Percentiles rank a stretch among this genome's conserved stretches.
Conservation (phyloP, 768 basidiomycete species). For the Mycena floridula region DNA sequence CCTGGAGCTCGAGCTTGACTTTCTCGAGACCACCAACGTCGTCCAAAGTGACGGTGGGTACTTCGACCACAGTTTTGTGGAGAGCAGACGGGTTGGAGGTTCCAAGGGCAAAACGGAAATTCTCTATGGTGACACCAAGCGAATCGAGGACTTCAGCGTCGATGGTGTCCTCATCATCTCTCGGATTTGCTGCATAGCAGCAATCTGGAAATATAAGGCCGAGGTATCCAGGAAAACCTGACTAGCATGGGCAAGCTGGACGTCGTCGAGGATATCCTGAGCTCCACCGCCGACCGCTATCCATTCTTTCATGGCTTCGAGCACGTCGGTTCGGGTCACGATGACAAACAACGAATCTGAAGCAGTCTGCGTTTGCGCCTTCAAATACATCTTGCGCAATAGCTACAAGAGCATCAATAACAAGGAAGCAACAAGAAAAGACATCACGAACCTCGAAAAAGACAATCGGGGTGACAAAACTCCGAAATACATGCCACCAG, state of each 20-base stretch:
- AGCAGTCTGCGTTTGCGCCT: constrained; percentile 39
- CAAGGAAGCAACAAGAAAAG: neutral
- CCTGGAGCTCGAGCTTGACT: constrained; percentile 98
- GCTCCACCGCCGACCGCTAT: constrained; percentile 66
- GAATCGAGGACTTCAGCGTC: constrained; percentile 99
- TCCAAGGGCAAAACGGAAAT: constrained; percentile 99
- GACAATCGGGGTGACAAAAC: constrained; percentile 73
- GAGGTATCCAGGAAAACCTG: constrained; percentile 52
- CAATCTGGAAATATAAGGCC: constrained; percentile 54
- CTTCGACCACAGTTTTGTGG: constrained; percentile 98
- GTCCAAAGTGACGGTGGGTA: constrained; percentile 98
- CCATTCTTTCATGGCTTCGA: constrained; percentile 69
- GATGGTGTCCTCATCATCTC: constrained; percentile 99
- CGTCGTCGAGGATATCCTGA: constrained; percentile 73
- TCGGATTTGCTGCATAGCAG: constrained; percentile 99
- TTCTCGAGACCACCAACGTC: constrained; percentile 99
- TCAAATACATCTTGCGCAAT: constrained; percentile 67
- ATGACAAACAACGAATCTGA: constrained; percentile 45
- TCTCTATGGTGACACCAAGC: constrained; percentile 99
- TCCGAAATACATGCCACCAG: constrained; percentile 83
- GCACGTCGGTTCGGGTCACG: constrained; percentile 50
- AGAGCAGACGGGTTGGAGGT: constrained; percentile 97
- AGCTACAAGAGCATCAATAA: constrained; percentile 37
- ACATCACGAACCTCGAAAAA: constrained; percentile 66
- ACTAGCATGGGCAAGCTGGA: constrained; percentile 53